Evolutionary conservation across 2,329 filamentous ascomycete genomes (phyloP).

Genomic region (Arthrobotrys conoides): DNA sequence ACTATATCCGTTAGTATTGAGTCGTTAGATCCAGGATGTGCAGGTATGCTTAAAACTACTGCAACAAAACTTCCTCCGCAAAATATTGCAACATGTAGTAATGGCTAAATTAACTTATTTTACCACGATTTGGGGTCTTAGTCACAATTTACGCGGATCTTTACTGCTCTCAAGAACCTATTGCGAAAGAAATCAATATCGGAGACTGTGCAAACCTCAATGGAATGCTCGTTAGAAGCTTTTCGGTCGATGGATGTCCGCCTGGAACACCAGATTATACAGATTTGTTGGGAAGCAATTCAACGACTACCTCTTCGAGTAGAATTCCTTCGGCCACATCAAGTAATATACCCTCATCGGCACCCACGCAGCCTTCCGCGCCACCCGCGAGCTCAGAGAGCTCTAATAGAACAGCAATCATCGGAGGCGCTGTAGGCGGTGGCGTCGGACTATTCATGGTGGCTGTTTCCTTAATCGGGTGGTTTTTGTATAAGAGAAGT

Average conservation of each 20-base stretch:
- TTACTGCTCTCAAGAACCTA: conserved; percentile 36
- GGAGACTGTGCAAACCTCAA: conserved; percentile 40
- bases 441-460: conserved; percentile 28
- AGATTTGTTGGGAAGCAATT: background rate
- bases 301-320: background rate
- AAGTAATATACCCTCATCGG: background rate
- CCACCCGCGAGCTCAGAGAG: background rate
- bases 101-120: too few relatives aligned
- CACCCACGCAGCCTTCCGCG: background rate
- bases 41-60: conserved; percentile 24
- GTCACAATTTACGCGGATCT: conserved; percentile 50
- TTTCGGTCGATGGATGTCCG: conserved; percentile 49
- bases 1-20: conserved; percentile 42
- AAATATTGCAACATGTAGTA: too few relatives aligned
- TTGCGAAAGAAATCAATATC: conserved; percentile 28
- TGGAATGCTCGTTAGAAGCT: conserved; percentile 36
- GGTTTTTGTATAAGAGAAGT: conserved; percentile 16
- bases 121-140: background rate
- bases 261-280: conserved; percentile 37
- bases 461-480: background rate
- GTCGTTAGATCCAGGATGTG: conserved; percentile 37
- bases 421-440: conserved; percentile 41
- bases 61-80: too few relatives aligned
- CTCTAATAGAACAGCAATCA: conserved; percentile 34
- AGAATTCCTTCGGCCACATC: background rate